These are phyloP conservation scores for Chondrus crispus DNA, from an alignment of 23 red algal species.

Conservation along the genomic window DNA sequence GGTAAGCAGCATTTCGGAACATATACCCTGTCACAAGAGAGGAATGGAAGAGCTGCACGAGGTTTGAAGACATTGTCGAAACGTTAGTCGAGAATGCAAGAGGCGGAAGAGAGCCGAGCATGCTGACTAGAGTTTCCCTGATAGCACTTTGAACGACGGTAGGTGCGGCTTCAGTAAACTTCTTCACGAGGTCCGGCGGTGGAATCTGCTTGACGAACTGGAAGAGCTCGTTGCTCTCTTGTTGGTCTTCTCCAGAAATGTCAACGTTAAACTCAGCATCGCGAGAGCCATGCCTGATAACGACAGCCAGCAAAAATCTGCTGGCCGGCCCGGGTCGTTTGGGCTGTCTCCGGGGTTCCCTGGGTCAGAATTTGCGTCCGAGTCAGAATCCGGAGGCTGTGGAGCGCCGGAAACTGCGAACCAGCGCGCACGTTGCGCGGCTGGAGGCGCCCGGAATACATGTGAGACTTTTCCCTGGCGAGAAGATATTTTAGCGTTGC, in stretches of 20 bases:
- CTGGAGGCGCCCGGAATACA: neutral
- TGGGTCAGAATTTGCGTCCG: slow-evolving; percentile 54
- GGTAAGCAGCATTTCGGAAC: slow-evolving; percentile 89
- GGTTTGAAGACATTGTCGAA: slow-evolving; percentile 71
- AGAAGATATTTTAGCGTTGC: too few species aligned
- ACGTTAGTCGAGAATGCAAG: slow-evolving; percentile 58
- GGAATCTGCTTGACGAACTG: slow-evolving; percentile 65
- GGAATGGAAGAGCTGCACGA: slow-evolving; percentile 90
- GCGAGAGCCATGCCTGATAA: too few species aligned
- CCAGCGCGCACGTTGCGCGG: neutral
- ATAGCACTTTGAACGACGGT: slow-evolving; percentile 88
- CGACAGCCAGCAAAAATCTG: too few species aligned
- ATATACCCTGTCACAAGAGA: slow-evolving; percentile 90
- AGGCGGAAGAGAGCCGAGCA: slow-evolving; percentile 87
- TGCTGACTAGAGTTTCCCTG: slow-evolving; percentile 71
- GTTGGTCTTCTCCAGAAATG: neutral
- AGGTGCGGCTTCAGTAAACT: slow-evolving; percentile 75
- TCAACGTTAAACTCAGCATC: slow-evolving; percentile 72
- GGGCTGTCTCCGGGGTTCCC: too few species aligned
- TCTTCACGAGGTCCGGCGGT: slow-evolving; percentile 74
- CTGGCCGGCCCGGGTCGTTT: too few species aligned
- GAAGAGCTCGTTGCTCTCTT: slow-evolving; percentile 71
- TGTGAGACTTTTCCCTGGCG: too few species aligned
- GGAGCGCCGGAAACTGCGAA: neutral
- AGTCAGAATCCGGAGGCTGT: neutral